Base-by-base conservation (phyloP, 768 basidiomycete genomes). In the Russula emetica region DNA sequence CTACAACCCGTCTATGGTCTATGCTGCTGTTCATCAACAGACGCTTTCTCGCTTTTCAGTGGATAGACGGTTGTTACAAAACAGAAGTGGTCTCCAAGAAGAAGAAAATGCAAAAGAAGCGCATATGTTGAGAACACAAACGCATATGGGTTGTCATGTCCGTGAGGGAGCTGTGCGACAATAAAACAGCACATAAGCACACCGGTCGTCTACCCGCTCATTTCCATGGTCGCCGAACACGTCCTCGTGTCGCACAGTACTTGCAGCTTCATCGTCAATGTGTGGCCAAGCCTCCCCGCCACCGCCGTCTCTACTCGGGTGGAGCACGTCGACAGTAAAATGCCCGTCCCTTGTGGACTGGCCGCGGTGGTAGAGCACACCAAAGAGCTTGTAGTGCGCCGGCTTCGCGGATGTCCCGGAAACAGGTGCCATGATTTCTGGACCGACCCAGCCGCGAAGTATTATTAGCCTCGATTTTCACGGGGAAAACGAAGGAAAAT, bases 201-300 rank as follows among this genome's bases (percentile, higher is more conserved):
- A 90, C 69, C 87, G 81, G 71, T 88, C 87, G 68, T 80, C 78
- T 77, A 73, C 58, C 77, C 80, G 60, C 72, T 63, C 63, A 32
- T 54, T 45, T 1, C n/a, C 50, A 16, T 63, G 40, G n/a, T 76
- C 64, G 65, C 76, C 77, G 70, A 92, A 92, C 62, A 93, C 90
- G 70, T 93, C 91, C 47, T 85, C 85, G 1, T 80, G 74, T 24
- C 80, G 76, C 49, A 96, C 82, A 68, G 90, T 85, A 32, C 85
- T 85, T 24, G 94, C 88, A 10, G 87, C 76, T 73, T 97, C 94
- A 71, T 98, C 96, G 73, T 98, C 95, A 57, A 98, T 89, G 55
- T 45, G 44, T 10, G n/a, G n/a, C 44, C 44, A 45, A 44, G 1
- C 20, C 3, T 44, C 8, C 20, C 18, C 42, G 1, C 3, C n/a